These are phyloP conservation scores for Podila epicladia DNA, from an alignment of 192 early-diverging fungal species.

Conservation along the genomic window DNA sequence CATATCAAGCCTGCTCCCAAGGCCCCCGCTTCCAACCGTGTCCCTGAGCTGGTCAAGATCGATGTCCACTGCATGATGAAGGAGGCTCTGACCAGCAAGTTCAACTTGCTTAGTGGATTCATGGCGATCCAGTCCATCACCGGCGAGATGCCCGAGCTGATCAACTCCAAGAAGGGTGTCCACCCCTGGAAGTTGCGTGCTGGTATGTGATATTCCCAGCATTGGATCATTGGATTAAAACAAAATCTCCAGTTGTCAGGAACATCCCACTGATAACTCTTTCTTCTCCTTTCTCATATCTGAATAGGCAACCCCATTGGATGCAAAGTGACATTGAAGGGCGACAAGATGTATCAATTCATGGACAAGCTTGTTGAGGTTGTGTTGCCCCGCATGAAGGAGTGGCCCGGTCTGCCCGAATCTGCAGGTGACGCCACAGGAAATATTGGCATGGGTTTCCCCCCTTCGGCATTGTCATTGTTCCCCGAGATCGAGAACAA, in stretches of 20 bases:
- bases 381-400: constrained; percentile 92
- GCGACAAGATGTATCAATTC: constrained; percentile 92
- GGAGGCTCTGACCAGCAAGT: constrained; percentile 90
- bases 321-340: constrained; percentile 82
- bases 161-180: constrained; percentile 83
- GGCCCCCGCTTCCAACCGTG: constrained; percentile 61
- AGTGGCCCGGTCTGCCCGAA: constrained; percentile 84
- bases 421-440: constrained; percentile 84
- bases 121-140: constrained; percentile 93
- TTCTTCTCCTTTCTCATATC: background rate
- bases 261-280: background rate
- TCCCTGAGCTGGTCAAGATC: constrained; percentile 80
- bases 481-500: constrained; percentile 98
- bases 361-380: constrained; percentile 94
- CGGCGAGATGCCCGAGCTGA: constrained; percentile 79
- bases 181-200: constrained; percentile 89
- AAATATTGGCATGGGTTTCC: constrained; percentile 86
- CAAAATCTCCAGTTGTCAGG: too few species aligned
- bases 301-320: constrained; percentile 85
- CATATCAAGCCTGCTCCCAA: constrained; percentile 66
- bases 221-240: too few species aligned
- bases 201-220: constrained; percentile 38
- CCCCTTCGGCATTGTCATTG: constrained; percentile 81
- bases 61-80: constrained; percentile 89
- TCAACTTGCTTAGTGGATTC: constrained; percentile 86